phyloP scores from a whole-genome alignment of 768 basidiomycete species.

The Leccinum subgranulosum region DNA sequence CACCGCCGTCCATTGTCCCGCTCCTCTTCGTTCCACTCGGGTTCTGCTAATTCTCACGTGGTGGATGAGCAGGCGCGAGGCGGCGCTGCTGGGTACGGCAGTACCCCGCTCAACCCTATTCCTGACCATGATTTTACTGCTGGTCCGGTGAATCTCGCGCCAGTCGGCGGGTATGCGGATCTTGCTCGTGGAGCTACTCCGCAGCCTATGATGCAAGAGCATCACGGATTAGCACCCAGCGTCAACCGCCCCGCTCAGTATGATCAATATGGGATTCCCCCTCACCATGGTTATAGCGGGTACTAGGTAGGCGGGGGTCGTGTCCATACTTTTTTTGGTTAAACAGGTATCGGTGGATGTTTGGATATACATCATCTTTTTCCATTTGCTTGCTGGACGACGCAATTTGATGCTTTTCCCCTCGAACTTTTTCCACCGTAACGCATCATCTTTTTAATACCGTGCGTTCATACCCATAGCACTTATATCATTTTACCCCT shows the following conservation, averaged over 20 bases:
- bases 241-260: conserved; percentile 49
- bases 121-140: conserved; percentile 80
- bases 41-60: conserved; percentile 35
- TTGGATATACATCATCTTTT: conserved; percentile 5
- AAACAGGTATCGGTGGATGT: not conserved
- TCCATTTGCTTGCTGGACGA: conserved; percentile 32
- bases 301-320: conserved; percentile 12
- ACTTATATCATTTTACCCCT: not conserved
- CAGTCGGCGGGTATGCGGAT: conserved; percentile 81
- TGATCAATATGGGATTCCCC: conserved; percentile 53
- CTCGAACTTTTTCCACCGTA: not conserved
- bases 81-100: conserved; percentile 29
- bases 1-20: conserved; percentile 51
- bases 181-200: conserved; percentile 73
- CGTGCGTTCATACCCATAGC: conserved; percentile 25
- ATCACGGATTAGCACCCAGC: conserved; percentile 35
- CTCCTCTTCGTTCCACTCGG: conserved; percentile 70
- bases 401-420: conserved; percentile 14
- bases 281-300: conserved; percentile 46
- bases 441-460: not conserved
- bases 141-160: conserved; percentile 51
- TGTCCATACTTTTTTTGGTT: not conserved
- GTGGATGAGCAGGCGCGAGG: conserved; percentile 30
- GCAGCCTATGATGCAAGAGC: conserved; percentile 51
- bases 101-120: conserved; percentile 39